Percentiles rank a stretch among this genome's conserved stretches.
phyloP scores from a whole-genome alignment of 176 grass and related monocot species.

The Typha latifolia region DNA sequence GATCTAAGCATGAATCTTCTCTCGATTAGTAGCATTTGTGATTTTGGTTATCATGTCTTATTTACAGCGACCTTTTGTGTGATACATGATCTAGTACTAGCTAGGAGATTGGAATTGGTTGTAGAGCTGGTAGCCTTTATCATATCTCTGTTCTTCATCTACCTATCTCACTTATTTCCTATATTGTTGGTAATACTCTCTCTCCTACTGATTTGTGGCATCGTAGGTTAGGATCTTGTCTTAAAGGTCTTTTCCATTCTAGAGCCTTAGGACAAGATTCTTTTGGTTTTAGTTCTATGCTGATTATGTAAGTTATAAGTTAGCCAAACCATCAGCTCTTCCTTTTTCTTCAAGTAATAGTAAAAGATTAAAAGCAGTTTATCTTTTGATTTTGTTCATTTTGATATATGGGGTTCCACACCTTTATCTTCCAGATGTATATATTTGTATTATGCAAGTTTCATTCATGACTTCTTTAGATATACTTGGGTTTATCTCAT shows the following conservation, averaged over 20 bases:
- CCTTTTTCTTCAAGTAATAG: neutral
- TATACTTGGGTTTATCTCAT: neutral
- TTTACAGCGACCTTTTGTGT: no score
- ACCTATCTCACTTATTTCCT: neutral
- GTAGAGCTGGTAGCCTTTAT: no score
- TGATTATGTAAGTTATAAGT: neutral
- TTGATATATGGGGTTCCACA: neutral
- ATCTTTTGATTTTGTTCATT: neutral
- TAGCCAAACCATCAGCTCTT: neutral
- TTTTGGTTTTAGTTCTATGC: no score
- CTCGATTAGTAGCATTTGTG: no score
- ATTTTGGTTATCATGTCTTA: no score
- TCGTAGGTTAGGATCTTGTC: neutral
- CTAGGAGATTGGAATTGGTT: no score
- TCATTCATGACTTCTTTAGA: neutral
- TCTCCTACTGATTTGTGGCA: neutral
- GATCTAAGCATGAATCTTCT: no score
- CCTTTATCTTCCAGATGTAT: neutral
- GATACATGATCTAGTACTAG: no score
- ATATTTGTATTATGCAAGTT: neutral
- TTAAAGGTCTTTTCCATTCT: neutral
- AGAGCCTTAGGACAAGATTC: no score
- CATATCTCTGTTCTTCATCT: neutral
- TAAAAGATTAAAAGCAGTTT: neutral
- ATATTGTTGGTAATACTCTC: neutral